phyloP scores from a whole-genome alignment of 2,329 filamentous ascomycete genomes.

The Neonectria sp. region DNA sequence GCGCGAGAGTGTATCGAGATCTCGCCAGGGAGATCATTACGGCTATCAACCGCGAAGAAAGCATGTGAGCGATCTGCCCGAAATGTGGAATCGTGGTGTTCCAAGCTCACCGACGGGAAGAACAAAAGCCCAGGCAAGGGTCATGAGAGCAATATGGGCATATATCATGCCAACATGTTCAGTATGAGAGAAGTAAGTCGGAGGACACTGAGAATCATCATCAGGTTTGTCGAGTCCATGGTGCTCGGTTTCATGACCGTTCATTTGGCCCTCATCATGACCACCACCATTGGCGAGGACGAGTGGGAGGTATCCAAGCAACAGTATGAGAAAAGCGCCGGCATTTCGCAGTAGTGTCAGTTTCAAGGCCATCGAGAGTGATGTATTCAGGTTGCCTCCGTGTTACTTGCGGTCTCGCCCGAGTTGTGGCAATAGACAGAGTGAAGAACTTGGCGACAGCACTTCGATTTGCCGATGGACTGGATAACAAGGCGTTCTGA shows the following conservation, averaged over 20 bases:
- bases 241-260: slow-evolving; percentile 26
- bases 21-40: slow-evolving; percentile 89
- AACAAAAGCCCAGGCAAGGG: slow-evolving; percentile 79
- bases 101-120: slow-evolving; percentile 77
- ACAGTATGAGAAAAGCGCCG: slow-evolving; percentile 22
- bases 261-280: slow-evolving; percentile 30
- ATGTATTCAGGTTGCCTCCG: neutral
- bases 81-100: slow-evolving; percentile 2
- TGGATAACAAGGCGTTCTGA: too few relatives aligned
- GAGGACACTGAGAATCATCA: slow-evolving; percentile 53
- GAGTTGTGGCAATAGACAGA: too few relatives aligned
- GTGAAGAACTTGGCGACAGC: neutral
- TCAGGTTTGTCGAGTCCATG: slow-evolving; percentile 43
- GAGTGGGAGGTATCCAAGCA: slow-evolving; percentile 36
- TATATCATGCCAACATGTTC: slow-evolving; percentile 72
- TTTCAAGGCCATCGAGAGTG: slow-evolving; percentile 19
- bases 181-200: slow-evolving; percentile 73
- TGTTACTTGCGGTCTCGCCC: neutral
- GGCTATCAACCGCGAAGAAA: slow-evolving; percentile 62
- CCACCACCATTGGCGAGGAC: slow-evolving; percentile 40
- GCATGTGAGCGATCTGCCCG: slow-evolving; percentile 20
- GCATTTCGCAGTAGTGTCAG: neutral
- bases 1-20: slow-evolving; percentile 79
- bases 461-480: neutral
- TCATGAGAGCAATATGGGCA: slow-evolving; percentile 80